A percentile compares a stretch with the other conserved stretches of the same genome.
These are phyloP conservation scores for Anthracocystis walkeri DNA, from an alignment of 1,284 basidiomycete species.

Conservation along the genomic window DNA sequence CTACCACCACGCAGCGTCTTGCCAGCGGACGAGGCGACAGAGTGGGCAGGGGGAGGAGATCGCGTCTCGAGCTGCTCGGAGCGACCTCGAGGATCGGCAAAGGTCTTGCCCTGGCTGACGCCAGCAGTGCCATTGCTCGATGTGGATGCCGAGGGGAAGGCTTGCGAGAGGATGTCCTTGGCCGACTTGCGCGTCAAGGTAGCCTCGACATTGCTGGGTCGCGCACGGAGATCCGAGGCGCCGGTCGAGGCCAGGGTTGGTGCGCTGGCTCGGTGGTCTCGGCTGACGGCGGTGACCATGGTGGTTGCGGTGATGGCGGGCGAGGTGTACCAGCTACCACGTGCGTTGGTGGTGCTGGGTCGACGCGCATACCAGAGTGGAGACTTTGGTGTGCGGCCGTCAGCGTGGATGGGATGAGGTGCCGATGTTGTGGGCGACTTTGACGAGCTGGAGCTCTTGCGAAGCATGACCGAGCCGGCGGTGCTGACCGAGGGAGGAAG, in stretches of 20 bases:
- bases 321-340: slow-evolving; percentile 56
- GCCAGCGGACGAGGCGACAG: slow-evolving; percentile 56
- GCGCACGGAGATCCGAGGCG: slow-evolving; percentile 16
- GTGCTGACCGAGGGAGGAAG: slow-evolving; percentile 58
- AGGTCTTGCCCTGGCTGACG: slow-evolving; percentile 17
- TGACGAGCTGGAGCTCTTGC: slow-evolving; percentile 38
- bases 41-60: slow-evolving; percentile 51
- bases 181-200: slow-evolving; percentile 48
- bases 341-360: slow-evolving; percentile 58
- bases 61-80: slow-evolving; percentile 39
- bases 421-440: slow-evolving; percentile 19
- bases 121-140: slow-evolving; percentile 9
- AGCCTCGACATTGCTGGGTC: slow-evolving; percentile 26
- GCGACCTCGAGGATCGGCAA: slow-evolving; percentile 25
- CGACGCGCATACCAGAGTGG: slow-evolving; percentile 58
- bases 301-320: slow-evolving; percentile 56
- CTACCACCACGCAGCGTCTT: slow-evolving; percentile 52
- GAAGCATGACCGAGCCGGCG: slow-evolving; percentile 53
- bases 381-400: slow-evolving; percentile 45
- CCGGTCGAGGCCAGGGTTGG: slow-evolving; percentile 12
- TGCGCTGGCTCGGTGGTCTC: slow-evolving; percentile 18
- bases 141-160: slow-evolving; percentile 13
- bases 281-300: slow-evolving; percentile 46
- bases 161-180: slow-evolving; percentile 40
- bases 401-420: slow-evolving; percentile 33